A percentile compares a stretch with the other conserved stretches of the same genome.
phyloP scores from a whole-genome alignment of 164 flowering plant genomes.

The Houttuynia cordata region DNA sequence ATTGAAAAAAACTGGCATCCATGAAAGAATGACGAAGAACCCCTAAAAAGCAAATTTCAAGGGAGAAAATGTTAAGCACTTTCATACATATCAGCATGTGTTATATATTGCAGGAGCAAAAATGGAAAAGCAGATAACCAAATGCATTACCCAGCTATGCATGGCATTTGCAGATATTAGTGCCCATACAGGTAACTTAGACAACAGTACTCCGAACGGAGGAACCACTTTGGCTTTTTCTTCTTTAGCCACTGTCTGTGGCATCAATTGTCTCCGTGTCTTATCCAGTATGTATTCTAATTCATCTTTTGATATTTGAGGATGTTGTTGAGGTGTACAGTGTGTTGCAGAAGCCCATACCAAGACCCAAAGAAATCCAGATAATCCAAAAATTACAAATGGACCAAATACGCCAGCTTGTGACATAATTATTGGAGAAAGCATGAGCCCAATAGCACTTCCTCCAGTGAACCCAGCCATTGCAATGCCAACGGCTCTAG shows the following conservation, averaged over 20 bases:
- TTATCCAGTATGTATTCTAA: slow-evolving; percentile 46
- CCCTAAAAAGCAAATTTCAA: slow-evolving; percentile 46
- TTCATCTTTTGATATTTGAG: slow-evolving; percentile 77
- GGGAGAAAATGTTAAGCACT: not conserved
- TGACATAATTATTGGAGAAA: slow-evolving; percentile 98
- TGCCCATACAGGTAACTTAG: slow-evolving; percentile 83
- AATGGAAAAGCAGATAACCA: not conserved
- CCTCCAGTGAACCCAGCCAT: slow-evolving; percentile 96
- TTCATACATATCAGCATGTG: not conserved
- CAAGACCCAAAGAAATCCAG: slow-evolving; percentile 92
- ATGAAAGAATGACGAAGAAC: slow-evolving; percentile 80
- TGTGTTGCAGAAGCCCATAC: slow-evolving; percentile 89
- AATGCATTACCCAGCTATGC: slow-evolving; percentile 83
- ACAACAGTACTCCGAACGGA: slow-evolving; percentile 73
- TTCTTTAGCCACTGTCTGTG: slow-evolving; percentile 17
- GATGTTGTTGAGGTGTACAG: slow-evolving; percentile 55
- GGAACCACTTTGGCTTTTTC: slow-evolving; percentile 41
- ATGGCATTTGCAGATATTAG: slow-evolving; percentile 79
- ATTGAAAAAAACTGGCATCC: slow-evolving; percentile 98
- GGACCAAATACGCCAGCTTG: slow-evolving; percentile 86
- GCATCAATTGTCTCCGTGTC: slow-evolving; percentile 13
- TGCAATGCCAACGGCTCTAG: slow-evolving; percentile 90
- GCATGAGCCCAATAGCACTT: slow-evolving; percentile 71
- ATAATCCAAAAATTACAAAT: slow-evolving; percentile 89
- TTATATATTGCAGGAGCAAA: not conserved